These are phyloP conservation scores for Tremellales sp. DNA, from an alignment of 1,284 basidiomycete species.

Conservation along the genomic window DNA sequence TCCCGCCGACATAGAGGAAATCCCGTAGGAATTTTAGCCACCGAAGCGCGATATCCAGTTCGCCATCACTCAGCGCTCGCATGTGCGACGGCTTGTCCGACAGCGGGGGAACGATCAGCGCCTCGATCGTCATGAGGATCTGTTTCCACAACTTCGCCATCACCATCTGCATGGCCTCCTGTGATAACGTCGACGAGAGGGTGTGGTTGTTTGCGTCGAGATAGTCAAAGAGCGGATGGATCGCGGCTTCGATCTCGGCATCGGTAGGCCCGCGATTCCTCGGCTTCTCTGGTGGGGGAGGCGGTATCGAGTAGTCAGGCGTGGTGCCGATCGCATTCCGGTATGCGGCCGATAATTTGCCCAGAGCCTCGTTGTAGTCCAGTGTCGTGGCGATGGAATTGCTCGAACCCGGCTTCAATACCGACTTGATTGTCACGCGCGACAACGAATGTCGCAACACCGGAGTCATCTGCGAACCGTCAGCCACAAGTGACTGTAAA, in stretches of 20 bases:
- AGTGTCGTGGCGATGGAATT: constrained; percentile 36
- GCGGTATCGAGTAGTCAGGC: constrained; percentile 68
- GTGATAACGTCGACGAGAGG: constrained; percentile 80
- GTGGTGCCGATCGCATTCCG: constrained; percentile 53
- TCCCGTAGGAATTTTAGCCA: constrained; percentile 96
- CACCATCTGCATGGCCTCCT: constrained; percentile 84
- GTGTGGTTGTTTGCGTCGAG: constrained; percentile 92
- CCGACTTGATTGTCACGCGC: constrained; percentile 66
- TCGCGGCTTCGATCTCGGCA: constrained; percentile 90
- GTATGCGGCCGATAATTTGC: constrained; percentile 75
- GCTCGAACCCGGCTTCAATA: constrained; percentile 58
- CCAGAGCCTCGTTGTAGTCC: constrained; percentile 65
- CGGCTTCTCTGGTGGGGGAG: constrained; percentile 58
- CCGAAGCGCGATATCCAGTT: constrained; percentile 96
- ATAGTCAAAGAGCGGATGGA: constrained; percentile 90
- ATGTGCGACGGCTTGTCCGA: constrained; percentile 85
- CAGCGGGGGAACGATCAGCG: constrained; percentile 84
- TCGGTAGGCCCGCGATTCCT: constrained; percentile 76
- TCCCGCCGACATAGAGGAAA: constrained; percentile 92
- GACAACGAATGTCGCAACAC: constrained; percentile 89
- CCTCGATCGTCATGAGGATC: constrained; percentile 81
- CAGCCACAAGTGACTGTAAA: not conserved
- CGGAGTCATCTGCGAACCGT: constrained; percentile 72
- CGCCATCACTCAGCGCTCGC: constrained; percentile 86
- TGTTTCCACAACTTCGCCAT: constrained; percentile 97